A percentile compares a stretch with the other conserved stretches of the same genome.
These are phyloP conservation scores for Kodamaea sp. DNA, from an alignment of 1,139 yeast genomes.

Conservation along the genomic window DNA sequence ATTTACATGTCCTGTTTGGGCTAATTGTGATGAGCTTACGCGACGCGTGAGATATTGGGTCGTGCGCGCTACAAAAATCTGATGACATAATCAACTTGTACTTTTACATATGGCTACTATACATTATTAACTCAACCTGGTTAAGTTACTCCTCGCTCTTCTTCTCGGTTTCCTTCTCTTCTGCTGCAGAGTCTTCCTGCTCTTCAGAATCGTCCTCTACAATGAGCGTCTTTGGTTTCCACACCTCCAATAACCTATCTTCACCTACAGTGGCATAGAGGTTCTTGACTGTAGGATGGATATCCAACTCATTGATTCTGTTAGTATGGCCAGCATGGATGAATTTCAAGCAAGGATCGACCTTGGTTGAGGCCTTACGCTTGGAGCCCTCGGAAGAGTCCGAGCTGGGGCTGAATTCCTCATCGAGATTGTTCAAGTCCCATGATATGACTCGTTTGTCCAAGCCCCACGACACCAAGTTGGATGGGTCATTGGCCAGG, in stretches of 20 bases:
- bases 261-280: constrained; percentile 52
- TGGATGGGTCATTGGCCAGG: constrained; percentile 30
- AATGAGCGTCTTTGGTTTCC: constrained; percentile 51
- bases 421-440: constrained; percentile 49
- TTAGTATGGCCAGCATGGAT: constrained; percentile 64
- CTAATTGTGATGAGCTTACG: too few species aligned
- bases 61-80: too few species aligned
- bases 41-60: too few species aligned
- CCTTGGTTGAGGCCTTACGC: constrained; percentile 31
- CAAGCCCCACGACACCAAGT: constrained; percentile 48
- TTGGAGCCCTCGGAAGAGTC: constrained; percentile 22
- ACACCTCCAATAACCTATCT: constrained; percentile 53
- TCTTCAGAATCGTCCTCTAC: constrained; percentile 46
- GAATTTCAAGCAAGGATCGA: constrained; percentile 61
- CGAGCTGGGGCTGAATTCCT: constrained; percentile 43
- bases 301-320: constrained; percentile 50
- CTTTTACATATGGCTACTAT: too few species aligned
- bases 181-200: constrained; percentile 28
- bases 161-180: constrained; percentile 26
- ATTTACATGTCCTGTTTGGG: too few species aligned
- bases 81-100: too few species aligned
- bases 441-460: constrained; percentile 53
- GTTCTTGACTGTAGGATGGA: constrained; percentile 48
- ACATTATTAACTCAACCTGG: not conserved
- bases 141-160: constrained; percentile 17